Conservation (phyloP, 305 asterid species). For the Fraxinus albicans region DNA sequence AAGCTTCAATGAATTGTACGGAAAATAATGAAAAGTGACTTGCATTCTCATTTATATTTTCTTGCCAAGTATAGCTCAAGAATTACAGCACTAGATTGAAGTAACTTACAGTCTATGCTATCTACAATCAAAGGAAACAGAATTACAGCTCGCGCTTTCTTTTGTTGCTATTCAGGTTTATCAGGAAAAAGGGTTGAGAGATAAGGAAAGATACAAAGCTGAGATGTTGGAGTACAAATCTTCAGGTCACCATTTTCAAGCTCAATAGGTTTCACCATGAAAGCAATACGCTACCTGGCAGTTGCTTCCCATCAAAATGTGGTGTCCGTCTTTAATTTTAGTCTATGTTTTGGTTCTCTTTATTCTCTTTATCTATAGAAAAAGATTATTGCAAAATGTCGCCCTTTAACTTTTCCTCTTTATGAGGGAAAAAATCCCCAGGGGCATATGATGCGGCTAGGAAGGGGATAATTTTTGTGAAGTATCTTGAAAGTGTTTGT, state of each 20-base stretch:
- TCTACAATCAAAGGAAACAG: not conserved
- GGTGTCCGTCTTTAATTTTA: not conserved
- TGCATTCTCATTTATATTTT: not conserved
- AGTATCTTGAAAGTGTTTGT: not conserved
- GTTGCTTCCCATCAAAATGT: constrained; percentile 3
- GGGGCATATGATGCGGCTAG: not conserved
- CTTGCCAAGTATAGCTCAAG: not conserved
- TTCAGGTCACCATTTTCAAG: constrained; percentile 38
- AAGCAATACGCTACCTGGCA: not conserved
- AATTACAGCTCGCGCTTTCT: not conserved
- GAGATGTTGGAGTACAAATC: constrained; percentile 83
- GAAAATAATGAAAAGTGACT: not conserved
- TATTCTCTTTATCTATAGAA: not conserved
- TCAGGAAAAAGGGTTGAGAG: constrained; percentile 80
- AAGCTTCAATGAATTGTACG: not conserved
- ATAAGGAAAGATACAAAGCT: constrained; percentile 83
- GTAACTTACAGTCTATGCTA: not conserved
- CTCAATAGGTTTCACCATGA: constrained; percentile 15
- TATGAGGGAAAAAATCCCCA: not conserved
- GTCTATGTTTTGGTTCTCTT: not conserved
- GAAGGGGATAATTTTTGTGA: not conserved
- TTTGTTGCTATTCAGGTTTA: constrained; percentile 63
- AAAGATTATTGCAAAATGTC: not conserved
- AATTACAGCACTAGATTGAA: not conserved
- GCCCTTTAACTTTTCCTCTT: not conserved